Evolutionary conservation across 306 rosid genomes (phyloP), one percentile per base, ranked within the genome.

Genomic region (Lupinus albus): DNA sequence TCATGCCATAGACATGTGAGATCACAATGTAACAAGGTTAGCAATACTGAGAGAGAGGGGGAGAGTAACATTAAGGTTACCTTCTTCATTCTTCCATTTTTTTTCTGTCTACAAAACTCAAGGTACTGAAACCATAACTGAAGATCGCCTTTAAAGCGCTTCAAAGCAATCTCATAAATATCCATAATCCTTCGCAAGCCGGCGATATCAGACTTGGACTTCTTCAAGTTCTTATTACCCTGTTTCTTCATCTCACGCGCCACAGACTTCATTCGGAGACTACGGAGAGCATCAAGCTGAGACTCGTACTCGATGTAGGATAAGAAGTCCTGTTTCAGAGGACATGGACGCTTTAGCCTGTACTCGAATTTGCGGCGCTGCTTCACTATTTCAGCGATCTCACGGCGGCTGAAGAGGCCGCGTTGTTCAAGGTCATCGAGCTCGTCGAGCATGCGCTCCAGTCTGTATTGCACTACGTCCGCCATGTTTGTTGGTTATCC

Each of bases 41-140:
- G n/a, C n/a, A n/a, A n/a, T n/a, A n/a, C n/a, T n/a, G n/a, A 62
- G 9, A 60, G 2, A 2, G 36, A 15, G 15, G 9, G 1, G 33
- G 14, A 21, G 39, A 38, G 9, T 44, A 36, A 20, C 5, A 15
- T 4, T 6, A 15, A 59, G 1, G 9, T 58, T 68, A 88, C 97
- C 95, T 78, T 84, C 81, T 88, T 93, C 97, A 89, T 89, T 67
- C 86, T 86, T 32, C 94, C 98, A 76, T 89, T 74, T 65, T 80
- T 78, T 68, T 77, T 79, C 14, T 51, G 55, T 42, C 85, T 77
- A 56, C 97, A 88, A 70, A 89, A 93, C 81, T 93, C 96, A 65
- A 78, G 81, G 57, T 65, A 78, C 4, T 70, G 81, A 73, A 81
- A 77, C 85, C 85, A 81, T 47, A 81, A 66, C 5, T 72, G 71